Evolutionary conservation across 257 asterid species (phyloP).

Genomic region (Thymus mandschuricus): DNA sequence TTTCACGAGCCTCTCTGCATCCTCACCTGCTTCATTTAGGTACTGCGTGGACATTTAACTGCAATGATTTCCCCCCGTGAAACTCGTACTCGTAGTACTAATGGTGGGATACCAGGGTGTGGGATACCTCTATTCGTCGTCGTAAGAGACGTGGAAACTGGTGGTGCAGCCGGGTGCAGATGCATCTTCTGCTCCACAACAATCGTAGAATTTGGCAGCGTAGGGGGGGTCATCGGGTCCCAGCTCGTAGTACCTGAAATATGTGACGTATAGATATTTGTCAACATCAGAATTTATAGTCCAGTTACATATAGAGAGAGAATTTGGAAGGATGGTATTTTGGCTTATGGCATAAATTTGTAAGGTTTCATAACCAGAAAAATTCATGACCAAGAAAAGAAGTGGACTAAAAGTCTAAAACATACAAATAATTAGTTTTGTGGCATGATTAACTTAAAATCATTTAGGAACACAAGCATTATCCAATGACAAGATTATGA

Average conservation of each 20-base stretch:
- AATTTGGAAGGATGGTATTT: conserved; percentile 1
- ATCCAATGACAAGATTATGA: conserved; percentile 3
- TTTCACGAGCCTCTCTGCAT: conserved; percentile 30
- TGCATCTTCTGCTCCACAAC: conserved; percentile 89
- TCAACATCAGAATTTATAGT: conserved; percentile 15
- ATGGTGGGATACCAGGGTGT: not conserved
- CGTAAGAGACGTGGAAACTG: conserved; percentile 70
- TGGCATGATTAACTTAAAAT: not conserved
- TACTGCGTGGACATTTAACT: not conserved
- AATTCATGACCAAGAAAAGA: not conserved
- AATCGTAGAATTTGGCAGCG: conserved; percentile 93
- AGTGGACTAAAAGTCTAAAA: not conserved
- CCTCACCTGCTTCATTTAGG: conserved; percentile 10
- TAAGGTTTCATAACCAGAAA: not conserved
- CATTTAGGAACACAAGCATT: not conserved
- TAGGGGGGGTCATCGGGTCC: conserved; percentile 89
- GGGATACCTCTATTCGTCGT: conserved; percentile 48
- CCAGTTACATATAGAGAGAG: not conserved
- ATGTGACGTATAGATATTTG: conserved; percentile 5
- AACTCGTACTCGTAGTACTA: not conserved
- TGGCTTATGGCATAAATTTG: not conserved
- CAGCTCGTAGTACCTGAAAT: conserved; percentile 79
- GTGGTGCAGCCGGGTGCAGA: conserved; percentile 80
- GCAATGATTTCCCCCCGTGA: not conserved
- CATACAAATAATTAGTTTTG: not conserved